Evolutionary conservation across 176 grass and related monocot genomes (phyloP).

Genomic region (Zoysia japonica): DNA sequence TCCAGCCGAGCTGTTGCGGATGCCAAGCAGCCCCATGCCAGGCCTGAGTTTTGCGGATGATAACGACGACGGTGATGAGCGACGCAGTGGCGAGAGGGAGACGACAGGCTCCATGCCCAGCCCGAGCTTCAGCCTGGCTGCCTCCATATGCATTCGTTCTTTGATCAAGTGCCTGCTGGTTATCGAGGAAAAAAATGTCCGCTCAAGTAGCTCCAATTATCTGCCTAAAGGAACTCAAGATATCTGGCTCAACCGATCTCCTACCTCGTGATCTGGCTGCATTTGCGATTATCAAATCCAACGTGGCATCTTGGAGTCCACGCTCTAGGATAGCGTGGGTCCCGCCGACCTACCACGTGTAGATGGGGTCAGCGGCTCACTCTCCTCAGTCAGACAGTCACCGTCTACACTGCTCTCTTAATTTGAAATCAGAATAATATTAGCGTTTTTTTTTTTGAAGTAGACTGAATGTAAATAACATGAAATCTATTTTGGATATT

Average conservation of each 20-base stretch:
- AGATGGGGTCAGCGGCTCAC: no score
- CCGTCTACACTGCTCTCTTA: no score
- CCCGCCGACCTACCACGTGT: background rate
- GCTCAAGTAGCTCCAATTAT: no score
- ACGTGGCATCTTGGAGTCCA: conserved; percentile 34
- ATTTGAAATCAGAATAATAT: no score
- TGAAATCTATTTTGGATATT: no score
- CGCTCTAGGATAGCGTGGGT: conserved; percentile 28
- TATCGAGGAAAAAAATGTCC: no score
- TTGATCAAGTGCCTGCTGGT: background rate
- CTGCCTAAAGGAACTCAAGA: no score
- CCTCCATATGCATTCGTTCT: background rate
- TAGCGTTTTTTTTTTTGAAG: no score
- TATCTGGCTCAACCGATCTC: no score
- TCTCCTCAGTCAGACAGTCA: no score
- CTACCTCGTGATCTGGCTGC: background rate
- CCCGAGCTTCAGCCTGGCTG: background rate
- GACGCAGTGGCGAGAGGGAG: conserved; percentile 26
- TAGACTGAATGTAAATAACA: no score
- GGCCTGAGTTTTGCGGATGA: background rate
- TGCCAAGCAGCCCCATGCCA: background rate
- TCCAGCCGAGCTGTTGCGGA: background rate
- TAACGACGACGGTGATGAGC: background rate
- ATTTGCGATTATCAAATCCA: background rate
- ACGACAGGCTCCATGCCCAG: conserved; percentile 8